Evolutionary conservation across 768 basidiomycete genomes (phyloP).

Genomic region (Rhodotorula diobovata): DNA sequence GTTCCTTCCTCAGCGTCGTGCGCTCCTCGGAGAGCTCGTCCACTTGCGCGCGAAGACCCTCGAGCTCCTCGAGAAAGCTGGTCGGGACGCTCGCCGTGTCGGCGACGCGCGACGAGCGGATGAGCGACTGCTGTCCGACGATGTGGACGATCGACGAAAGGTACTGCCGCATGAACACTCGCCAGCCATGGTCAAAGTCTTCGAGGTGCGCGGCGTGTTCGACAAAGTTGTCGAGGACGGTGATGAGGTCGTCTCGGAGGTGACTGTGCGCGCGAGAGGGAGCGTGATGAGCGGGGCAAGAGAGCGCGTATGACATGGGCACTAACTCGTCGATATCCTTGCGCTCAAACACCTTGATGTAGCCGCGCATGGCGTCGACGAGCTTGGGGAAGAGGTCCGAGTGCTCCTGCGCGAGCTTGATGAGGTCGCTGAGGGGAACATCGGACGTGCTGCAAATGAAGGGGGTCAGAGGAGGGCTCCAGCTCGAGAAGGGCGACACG

Average conservation of each 20-base stretch:
- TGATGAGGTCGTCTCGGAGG: constrained; percentile 59
- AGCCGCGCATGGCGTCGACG: constrained; percentile 60
- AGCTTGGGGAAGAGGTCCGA: constrained; percentile 62
- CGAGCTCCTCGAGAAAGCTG: constrained; percentile 59
- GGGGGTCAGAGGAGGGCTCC: background rate
- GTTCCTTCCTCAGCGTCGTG: constrained; percentile 54
- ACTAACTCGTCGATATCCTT: constrained; percentile 60
- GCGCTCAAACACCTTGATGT: constrained; percentile 57
- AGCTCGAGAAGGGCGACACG: background rate
- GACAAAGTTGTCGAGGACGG: constrained; percentile 62
- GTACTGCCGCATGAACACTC: constrained; percentile 59
- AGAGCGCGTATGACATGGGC: background rate
- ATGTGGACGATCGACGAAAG: constrained; percentile 61
- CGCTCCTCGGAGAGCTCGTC: constrained; percentile 65
- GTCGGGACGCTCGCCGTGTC: constrained; percentile 48
- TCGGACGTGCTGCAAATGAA: constrained; percentile 47
- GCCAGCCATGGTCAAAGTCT: constrained; percentile 66
- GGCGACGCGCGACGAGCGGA: constrained; percentile 51
- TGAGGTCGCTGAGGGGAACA: constrained; percentile 59
- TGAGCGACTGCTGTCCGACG: constrained; percentile 62
- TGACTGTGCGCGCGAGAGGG: constrained; percentile 51
- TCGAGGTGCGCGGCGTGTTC: constrained; percentile 59
- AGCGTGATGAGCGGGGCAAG: background rate
- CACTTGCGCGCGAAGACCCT: constrained; percentile 58
- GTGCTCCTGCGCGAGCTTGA: constrained; percentile 60